phyloP scores from a whole-genome alignment of 1,284 basidiomycete genomes.

The Ceratobasidium sp. region DNA sequence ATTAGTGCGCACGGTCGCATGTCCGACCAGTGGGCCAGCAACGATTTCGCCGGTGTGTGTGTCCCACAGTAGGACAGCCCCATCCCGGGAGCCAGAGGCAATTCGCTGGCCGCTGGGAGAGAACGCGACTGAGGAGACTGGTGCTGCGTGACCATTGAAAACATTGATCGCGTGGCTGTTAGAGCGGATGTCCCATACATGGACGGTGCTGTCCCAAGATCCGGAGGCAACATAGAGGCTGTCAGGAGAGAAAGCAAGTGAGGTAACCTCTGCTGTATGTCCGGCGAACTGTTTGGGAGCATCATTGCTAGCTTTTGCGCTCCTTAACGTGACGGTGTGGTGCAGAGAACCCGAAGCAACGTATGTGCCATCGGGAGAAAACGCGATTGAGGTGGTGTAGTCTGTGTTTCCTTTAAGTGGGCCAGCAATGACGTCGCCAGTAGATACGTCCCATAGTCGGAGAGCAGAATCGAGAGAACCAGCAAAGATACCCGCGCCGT shows the following conservation, averaged over 20 bases:
- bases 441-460: no score
- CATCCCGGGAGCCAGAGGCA: slow-evolving; percentile 18
- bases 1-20: background rate
- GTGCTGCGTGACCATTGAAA: no score
- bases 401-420: no score
- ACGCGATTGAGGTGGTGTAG: no score
- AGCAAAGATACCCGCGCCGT: background rate
- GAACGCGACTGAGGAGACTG: slow-evolving; percentile 17
- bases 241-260: background rate
- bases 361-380: no score
- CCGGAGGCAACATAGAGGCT: background rate
- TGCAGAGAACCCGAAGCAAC: no score
- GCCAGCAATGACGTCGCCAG: no score
- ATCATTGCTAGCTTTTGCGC: no score
- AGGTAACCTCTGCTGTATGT: no score
- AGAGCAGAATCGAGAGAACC: background rate
- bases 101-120: slow-evolving; percentile 22
- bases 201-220: background rate
- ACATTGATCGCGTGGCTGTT: slow-evolving; percentile 1
- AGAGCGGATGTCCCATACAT: background rate
- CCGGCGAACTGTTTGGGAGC: no score
- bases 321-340: no score
- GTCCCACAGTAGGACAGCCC: slow-evolving; percentile 27
- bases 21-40: slow-evolving; percentile 6
- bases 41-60: no score